These are phyloP conservation scores for Trichoderma sp. DNA, from an alignment of 2,329 filamentous ascomycete species.

Conservation along the genomic window DNA sequence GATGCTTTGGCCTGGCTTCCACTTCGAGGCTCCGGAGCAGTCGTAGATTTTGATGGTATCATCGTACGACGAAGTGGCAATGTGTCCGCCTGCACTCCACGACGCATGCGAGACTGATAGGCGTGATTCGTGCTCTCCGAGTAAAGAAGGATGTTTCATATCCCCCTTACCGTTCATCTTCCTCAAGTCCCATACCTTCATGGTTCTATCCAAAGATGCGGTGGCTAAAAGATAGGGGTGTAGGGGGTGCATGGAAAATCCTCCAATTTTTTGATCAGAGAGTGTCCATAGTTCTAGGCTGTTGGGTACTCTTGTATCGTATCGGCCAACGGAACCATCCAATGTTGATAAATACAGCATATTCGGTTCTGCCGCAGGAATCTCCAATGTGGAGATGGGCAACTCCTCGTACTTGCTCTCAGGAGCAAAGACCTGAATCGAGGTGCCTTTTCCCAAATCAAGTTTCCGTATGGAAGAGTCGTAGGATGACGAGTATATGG, in stretches of 20 bases:
- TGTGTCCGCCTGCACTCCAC: slow-evolving; percentile 80
- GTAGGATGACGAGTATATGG: slow-evolving; percentile 84
- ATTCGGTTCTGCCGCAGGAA: slow-evolving; percentile 69
- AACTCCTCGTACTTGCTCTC: slow-evolving; percentile 68
- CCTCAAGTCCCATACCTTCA: slow-evolving; percentile 91
- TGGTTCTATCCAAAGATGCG: slow-evolving; percentile 81
- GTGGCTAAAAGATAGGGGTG: slow-evolving; percentile 84
- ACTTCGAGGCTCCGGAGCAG: slow-evolving; percentile 63
- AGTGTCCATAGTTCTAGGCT: slow-evolving; percentile 70
- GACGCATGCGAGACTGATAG: slow-evolving; percentile 91
- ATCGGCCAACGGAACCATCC: slow-evolving; percentile 74
- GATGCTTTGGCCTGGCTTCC: slow-evolving; percentile 61
- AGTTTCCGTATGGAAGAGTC: slow-evolving; percentile 88
- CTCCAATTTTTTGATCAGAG: slow-evolving; percentile 92
- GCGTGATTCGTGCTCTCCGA: slow-evolving; percentile 80
- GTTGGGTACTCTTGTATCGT: slow-evolving; percentile 69
- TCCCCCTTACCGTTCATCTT: slow-evolving; percentile 69
- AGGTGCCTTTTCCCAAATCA: slow-evolving; percentile 77
- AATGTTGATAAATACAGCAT: slow-evolving; percentile 86
- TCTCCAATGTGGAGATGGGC: slow-evolving; percentile 82
- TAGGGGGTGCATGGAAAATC: slow-evolving; percentile 80
- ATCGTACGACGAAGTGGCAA: slow-evolving; percentile 93
- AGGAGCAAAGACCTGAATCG: slow-evolving; percentile 80
- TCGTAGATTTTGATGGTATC: slow-evolving; percentile 93
- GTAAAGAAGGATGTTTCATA: slow-evolving; percentile 62